phyloP scores from a whole-genome alignment of 2,329 filamentous ascomycete genomes.

The Ampelomyces quisqualis region DNA sequence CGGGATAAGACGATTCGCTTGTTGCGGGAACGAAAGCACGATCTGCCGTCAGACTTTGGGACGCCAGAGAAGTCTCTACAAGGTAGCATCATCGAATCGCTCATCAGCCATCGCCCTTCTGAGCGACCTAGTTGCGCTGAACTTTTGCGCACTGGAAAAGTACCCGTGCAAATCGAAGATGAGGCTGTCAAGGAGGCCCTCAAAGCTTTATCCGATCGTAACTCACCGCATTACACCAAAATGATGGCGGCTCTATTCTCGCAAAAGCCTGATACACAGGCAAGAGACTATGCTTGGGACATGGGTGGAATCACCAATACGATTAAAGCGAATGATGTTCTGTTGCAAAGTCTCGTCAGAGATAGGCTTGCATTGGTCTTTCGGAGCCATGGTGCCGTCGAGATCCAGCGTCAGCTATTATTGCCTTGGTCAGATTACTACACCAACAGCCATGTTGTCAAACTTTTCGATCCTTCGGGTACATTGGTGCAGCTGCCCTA shows the following conservation, averaged over 20 bases:
- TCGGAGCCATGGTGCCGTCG: constrained; percentile 83
- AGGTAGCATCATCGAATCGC: constrained; percentile 72
- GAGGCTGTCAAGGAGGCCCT: constrained; percentile 84
- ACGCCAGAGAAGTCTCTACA: constrained; percentile 67
- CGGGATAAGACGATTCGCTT: constrained; percentile 65
- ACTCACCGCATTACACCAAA: constrained; percentile 84
- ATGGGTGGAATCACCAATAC: constrained; percentile 38
- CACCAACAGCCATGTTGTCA: constrained; percentile 65
- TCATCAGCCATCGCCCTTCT: constrained; percentile 79
- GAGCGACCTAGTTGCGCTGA: constrained; percentile 80
- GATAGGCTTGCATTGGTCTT: constrained; percentile 76
- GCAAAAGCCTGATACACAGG: constrained; percentile 67
- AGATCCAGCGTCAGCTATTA: constrained; percentile 70
- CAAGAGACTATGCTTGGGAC: constrained; percentile 67
- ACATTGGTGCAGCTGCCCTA: constrained; percentile 93
- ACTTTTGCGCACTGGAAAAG: constrained; percentile 78
- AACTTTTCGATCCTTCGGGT: constrained; percentile 77
- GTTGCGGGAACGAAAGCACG: constrained; percentile 66
- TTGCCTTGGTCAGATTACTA: constrained; percentile 85
- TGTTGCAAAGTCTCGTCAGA: constrained; percentile 73
- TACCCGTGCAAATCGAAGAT: constrained; percentile 90
- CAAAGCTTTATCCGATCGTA: constrained; percentile 75
- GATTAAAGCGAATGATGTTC: constrained; percentile 55
- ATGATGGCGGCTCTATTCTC: constrained; percentile 85
- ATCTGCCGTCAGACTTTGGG: constrained; percentile 72